Conservation (phyloP, 306 rosid species). For the Comarum palustre region DNA sequence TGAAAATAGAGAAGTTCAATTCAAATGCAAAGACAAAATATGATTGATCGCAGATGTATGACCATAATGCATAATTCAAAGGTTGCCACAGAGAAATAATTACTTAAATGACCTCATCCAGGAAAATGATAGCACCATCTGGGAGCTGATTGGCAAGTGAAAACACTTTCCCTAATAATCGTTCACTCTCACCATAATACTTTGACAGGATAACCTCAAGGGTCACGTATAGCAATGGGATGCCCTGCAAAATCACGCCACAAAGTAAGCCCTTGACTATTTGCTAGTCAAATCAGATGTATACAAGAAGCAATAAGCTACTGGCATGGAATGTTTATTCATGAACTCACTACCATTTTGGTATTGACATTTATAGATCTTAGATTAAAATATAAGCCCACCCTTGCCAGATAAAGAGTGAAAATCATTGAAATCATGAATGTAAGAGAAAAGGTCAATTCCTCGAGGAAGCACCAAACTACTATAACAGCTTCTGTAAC, state of each 20-base stretch:
- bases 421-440: background rate
- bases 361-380: background rate
- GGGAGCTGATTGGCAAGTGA: slow-evolving; percentile 73
- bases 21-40: background rate
- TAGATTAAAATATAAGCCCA: no score
- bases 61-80: background rate
- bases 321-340: background rate
- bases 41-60: background rate
- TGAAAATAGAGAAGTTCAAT: background rate
- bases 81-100: background rate
- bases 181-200: slow-evolving; percentile 87
- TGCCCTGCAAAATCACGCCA: slow-evolving; percentile 57
- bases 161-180: slow-evolving; percentile 72
- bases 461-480: background rate
- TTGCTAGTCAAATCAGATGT: background rate
- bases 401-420: background rate
- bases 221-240: slow-evolving; percentile 80
- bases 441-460: background rate
- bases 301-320: background rate
- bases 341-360: background rate
- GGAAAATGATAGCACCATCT: slow-evolving; percentile 76
- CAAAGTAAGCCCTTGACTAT: background rate
- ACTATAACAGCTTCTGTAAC: background rate
- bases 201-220: slow-evolving; percentile 84
- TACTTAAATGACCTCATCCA: slow-evolving; percentile 65